Percentiles rank a stretch among this genome's conserved stretches.
These are phyloP conservation scores for Dendrostoma leiphaemia DNA, from an alignment of 2,329 filamentous ascomycete species.

Conservation along the genomic window DNA sequence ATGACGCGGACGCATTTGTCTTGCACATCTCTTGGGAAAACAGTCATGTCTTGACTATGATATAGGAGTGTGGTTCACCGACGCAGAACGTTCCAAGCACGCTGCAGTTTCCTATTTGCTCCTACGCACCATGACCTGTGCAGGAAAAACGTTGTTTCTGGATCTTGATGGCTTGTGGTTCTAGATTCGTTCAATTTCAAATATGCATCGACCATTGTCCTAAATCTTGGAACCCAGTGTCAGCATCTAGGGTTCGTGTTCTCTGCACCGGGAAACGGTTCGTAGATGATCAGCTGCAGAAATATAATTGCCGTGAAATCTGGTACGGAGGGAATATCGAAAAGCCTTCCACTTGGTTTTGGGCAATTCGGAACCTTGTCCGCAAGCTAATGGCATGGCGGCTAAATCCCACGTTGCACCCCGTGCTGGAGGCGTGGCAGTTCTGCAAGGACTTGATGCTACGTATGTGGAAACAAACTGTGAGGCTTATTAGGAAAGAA, in stretches of 20 bases:
- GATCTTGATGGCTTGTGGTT: too few relatives aligned
- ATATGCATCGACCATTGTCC: not conserved
- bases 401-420: not conserved
- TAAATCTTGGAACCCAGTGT: not conserved
- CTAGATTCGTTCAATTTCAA: not conserved
- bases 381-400: not conserved
- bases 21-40: too few relatives aligned
- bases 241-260: not conserved
- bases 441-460: not conserved
- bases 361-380: not conserved
- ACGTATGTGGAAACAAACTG: too few relatives aligned
- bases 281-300: not conserved
- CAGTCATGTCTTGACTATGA: too few relatives aligned
- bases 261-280: not conserved
- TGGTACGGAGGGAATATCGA: not conserved
- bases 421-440: not conserved
- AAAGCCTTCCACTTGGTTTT: not conserved
- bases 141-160: too few relatives aligned
- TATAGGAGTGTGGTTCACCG: too few relatives aligned
- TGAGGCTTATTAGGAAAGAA: too few relatives aligned
- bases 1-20: not conserved
- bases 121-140: too few relatives aligned
- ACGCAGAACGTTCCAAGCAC: too few relatives aligned
- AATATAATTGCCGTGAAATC: not conserved
- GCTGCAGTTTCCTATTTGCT: too few relatives aligned